Conservation (phyloP, 1,284 basidiomycete species). For the Fomitopsis pinicola region DNA sequence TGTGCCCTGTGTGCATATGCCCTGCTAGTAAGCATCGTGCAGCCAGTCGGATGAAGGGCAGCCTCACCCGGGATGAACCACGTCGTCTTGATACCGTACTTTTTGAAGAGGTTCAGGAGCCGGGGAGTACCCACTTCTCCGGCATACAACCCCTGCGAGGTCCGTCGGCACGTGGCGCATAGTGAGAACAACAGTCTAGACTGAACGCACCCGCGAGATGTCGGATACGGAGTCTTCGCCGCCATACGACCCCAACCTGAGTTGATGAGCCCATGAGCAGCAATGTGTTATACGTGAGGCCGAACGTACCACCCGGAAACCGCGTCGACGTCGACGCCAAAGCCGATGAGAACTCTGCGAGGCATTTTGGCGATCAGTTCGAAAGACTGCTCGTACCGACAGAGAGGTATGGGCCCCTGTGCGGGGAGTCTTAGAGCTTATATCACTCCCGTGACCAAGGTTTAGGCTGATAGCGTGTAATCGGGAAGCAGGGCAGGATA, state of each 20-base stretch:
- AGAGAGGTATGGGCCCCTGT: background rate
- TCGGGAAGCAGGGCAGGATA: background rate
- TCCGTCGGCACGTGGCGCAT: background rate
- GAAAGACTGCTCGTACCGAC: background rate
- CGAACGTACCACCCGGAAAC: constrained; percentile 26
- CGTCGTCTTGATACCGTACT: constrained; percentile 62
- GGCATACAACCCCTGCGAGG: constrained; percentile 56
- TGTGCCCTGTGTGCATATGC: constrained; percentile 41
- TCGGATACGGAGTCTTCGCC: constrained; percentile 64
- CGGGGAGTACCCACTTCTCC: constrained; percentile 71
- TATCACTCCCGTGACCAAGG: background rate
- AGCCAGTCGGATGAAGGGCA: no score
- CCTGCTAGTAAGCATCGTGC: no score
- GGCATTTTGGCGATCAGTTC: constrained; percentile 16
- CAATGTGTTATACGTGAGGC: background rate
- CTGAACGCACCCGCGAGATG: constrained; percentile 46
- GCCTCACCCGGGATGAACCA: constrained; percentile 69
- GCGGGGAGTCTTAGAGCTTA: background rate
- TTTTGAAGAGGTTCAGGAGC: constrained; percentile 68
- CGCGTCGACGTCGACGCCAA: constrained; percentile 32
- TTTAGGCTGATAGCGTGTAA: background rate
- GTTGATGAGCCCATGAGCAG: background rate
- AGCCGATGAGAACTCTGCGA: constrained; percentile 27
- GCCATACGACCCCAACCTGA: constrained; percentile 66
- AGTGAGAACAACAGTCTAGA: background rate